These are phyloP conservation scores for Solanum microdontum DNA, from an alignment of 257 asterid species.

Conservation along the genomic window DNA sequence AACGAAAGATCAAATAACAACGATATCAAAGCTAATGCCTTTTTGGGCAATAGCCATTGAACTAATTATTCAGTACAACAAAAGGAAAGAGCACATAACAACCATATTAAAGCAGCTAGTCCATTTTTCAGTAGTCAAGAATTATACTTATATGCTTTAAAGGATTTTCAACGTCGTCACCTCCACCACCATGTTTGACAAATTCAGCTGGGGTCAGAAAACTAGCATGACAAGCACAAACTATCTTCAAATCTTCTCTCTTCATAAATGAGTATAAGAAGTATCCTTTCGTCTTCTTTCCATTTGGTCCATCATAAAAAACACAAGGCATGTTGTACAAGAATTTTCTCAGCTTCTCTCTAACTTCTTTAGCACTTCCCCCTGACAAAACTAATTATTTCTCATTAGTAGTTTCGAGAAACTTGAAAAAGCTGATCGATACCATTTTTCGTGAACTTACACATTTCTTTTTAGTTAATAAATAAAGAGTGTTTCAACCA, in stretches of 20 bases:
- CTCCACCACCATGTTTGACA: conserved; percentile 64
- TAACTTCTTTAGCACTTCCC: background rate
- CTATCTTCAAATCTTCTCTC: conserved; percentile 57
- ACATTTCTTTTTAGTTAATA: no score
- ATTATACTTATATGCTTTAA: conserved; percentile 40
- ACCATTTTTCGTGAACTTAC: background rate
- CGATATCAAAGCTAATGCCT: background rate
- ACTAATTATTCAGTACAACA: no score
- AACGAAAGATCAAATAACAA: background rate
- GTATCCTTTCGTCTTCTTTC: conserved; percentile 42
- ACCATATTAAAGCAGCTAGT: background rate
- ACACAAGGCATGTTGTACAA: conserved; percentile 50
- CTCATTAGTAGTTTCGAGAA: background rate
- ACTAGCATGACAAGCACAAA: conserved; percentile 75
- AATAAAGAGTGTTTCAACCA: background rate
- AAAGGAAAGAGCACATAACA: background rate
- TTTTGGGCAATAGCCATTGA: background rate
- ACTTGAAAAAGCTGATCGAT: background rate
- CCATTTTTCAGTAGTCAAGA: conserved; percentile 9
- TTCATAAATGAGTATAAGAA: conserved; percentile 42
- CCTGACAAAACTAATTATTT: background rate
- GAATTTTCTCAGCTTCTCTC: conserved; percentile 7
- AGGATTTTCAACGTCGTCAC: conserved; percentile 53
- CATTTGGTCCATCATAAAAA: conserved; percentile 34
- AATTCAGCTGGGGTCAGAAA: conserved; percentile 69